Evolutionary conservation across 495 filamentous ascomycete species (phyloP).

Genomic region (Trichocladium antarcticum): DNA sequence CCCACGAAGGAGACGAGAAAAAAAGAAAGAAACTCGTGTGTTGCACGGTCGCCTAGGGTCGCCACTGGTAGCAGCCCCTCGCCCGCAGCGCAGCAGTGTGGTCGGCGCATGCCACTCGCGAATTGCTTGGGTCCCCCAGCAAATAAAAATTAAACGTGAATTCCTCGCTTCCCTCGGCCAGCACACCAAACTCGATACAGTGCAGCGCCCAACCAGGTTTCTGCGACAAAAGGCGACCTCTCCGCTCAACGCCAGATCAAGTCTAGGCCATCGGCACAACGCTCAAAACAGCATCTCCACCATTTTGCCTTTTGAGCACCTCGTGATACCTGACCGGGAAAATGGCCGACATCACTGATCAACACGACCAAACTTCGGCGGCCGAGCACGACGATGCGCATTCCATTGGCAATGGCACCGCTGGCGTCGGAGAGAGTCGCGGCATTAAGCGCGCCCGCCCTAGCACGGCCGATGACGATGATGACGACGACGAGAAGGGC

Average conservation of each 20-base stretch:
- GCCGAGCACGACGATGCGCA: conserved; percentile 53
- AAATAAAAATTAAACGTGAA: conserved; percentile 33
- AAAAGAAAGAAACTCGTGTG: neutral
- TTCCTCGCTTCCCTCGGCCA: conserved; percentile 39
- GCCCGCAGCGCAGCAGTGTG: neutral
- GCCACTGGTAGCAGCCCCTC: conserved; percentile 11
- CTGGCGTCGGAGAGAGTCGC: conserved; percentile 52
- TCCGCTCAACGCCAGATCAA: conserved; percentile 47
- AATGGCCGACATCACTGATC: conserved; percentile 55
- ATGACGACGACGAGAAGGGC: conserved; percentile 97
- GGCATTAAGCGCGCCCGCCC: conserved; percentile 85
- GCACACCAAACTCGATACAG: conserved; percentile 44
- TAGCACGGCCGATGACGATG: conserved; percentile 78
- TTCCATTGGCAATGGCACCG: conserved; percentile 50
- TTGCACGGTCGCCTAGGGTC: too few species aligned
- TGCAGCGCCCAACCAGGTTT: conserved; percentile 43
- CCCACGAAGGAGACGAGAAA: neutral
- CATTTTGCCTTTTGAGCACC: conserved; percentile 35
- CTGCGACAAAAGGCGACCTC: conserved; percentile 41
- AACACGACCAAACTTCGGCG: conserved; percentile 48
- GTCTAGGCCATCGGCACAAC: conserved; percentile 49
- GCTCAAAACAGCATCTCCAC: conserved; percentile 48
- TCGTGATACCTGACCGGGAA: conserved; percentile 40
- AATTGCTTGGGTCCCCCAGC: conserved; percentile 26
- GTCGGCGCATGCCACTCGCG: conserved; percentile 24